Base-by-base conservation (phyloP, 2,329 filamentous ascomycete species). In the Arthrobotrys iridis region DNA sequence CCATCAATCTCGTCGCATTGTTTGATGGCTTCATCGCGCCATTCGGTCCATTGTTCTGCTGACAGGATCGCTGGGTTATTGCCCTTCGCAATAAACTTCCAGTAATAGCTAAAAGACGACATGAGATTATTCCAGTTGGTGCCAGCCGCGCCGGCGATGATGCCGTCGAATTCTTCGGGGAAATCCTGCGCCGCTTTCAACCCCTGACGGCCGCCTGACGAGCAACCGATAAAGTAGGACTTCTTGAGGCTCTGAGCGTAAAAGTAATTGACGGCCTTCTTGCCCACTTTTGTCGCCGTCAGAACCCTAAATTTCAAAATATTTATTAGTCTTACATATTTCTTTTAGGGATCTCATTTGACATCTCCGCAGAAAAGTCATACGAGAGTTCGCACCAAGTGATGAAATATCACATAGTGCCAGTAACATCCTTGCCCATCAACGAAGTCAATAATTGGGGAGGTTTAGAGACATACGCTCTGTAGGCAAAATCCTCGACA, bases 1-100 rank as follows among this genome's bases (percentile, higher is more conserved):
- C 84, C 84, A 77, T 87, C 86, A 4, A 85, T 79, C 2, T 77
- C 77, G 74, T 87, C 85, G 77, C 86, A 87, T 78, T 87, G 85
- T 13, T 81, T 81, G 24, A 87, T 46, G 20, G 83, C 81, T 64
- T 83, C 82, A 0, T 81, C 59, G 26, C 82, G 80, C 8, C 82
- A 80, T 4, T 81, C 66, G 2, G 73, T 72, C 80, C 81, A 83
- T 57, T 80, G 75, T 2, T 77, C 77, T 3, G 78, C 62, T 0
- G 80, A 78, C 3, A 83, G 78, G 20, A 80, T 80, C 0, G 77
- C 35, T 81, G 67, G 48, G 30, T 3, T 80, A 72, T n/a, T 80
- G 79, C 45, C 78, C 78, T 13, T 82, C 79, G 45, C 83, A 77
- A 40, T 83, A 82, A 3, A 82, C 84, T 50, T 84, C 80, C 3